Conservation (phyloP, 352 stramenopile genomes). For the Globisporangium orthogonon region DNA sequence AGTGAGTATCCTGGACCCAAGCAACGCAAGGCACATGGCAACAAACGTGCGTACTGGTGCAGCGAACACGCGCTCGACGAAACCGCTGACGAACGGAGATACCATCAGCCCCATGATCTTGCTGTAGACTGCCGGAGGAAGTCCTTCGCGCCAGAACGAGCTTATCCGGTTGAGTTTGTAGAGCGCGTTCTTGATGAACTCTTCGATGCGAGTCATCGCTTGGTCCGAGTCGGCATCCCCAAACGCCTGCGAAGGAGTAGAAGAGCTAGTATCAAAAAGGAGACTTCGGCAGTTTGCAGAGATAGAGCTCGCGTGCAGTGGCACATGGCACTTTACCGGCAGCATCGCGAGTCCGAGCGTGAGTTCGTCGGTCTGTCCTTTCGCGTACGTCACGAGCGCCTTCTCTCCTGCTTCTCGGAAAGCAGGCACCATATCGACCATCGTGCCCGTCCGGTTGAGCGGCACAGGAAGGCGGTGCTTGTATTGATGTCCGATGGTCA, state of each 20-base stretch:
- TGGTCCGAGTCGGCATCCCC: slow-evolving; percentile 30
- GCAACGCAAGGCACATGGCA: neutral
- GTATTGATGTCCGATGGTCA: slow-evolving; percentile 66
- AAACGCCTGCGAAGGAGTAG: slow-evolving; percentile 21
- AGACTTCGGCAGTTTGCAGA: too few relatives aligned
- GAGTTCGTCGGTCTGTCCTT: slow-evolving; percentile 39
- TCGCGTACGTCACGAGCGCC: slow-evolving; percentile 39
- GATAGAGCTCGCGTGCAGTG: neutral
- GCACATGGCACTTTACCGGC: slow-evolving; percentile 23
- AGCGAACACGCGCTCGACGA: slow-evolving; percentile 44
- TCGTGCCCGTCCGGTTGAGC: slow-evolving; percentile 56
- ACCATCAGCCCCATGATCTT: slow-evolving; percentile 45
- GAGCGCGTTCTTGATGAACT: slow-evolving; percentile 44
- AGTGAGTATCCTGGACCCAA: neutral
- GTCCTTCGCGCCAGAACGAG: slow-evolving; percentile 56
- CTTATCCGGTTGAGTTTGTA: slow-evolving; percentile 64
- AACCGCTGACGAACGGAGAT: slow-evolving; percentile 44
- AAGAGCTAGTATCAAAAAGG: neutral
- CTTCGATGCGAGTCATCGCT: slow-evolving; percentile 33
- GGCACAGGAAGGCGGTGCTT: slow-evolving; percentile 52
- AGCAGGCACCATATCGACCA: slow-evolving; percentile 74
- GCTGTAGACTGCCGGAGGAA: slow-evolving; percentile 45
- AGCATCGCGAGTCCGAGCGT: slow-evolving; percentile 25
- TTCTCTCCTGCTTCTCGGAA: slow-evolving; percentile 57
- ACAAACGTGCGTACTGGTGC: slow-evolving; percentile 28